Conservation (phyloP, 2,329 filamentous ascomycete species). For the Aspergillus sp. region DNA sequence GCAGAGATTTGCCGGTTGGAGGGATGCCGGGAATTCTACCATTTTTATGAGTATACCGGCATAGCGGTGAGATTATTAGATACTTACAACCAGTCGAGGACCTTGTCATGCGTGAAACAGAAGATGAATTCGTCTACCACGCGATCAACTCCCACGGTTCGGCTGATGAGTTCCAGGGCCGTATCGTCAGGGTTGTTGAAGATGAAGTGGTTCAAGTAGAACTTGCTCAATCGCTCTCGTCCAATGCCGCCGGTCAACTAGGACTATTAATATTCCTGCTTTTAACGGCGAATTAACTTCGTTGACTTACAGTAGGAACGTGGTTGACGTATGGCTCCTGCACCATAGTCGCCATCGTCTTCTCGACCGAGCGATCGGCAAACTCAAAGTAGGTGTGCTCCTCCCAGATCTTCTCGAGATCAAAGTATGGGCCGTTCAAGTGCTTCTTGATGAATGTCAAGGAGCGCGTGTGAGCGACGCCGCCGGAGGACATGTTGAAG, state of each 20-base stretch:
- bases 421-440: slow-evolving; percentile 66
- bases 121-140: slow-evolving; percentile 71
- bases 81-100: slow-evolving; percentile 69
- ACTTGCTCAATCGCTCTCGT: slow-evolving; percentile 60
- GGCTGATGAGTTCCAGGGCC: slow-evolving; percentile 66
- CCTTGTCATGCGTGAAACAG: slow-evolving; percentile 61
- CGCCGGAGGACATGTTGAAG: slow-evolving; percentile 57
- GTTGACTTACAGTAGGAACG: slow-evolving; percentile 60
- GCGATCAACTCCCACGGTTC: slow-evolving; percentile 70
- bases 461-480: slow-evolving; percentile 65
- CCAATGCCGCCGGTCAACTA: slow-evolving; percentile 65
- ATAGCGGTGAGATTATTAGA: no score
- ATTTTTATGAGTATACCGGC: background rate
- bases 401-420: slow-evolving; percentile 76
- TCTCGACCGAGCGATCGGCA: slow-evolving; percentile 64
- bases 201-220: slow-evolving; percentile 74
- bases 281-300: background rate
- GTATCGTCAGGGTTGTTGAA: slow-evolving; percentile 70
- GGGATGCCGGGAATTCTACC: slow-evolving; percentile 58
- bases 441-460: slow-evolving; percentile 65
- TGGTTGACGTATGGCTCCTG: slow-evolving; percentile 78
- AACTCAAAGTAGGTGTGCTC: slow-evolving; percentile 75
- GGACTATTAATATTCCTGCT: background rate
- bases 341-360: slow-evolving; percentile 81
- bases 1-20: slow-evolving; percentile 54